Percentiles rank a stretch among this genome's conserved stretches.
Conservation (phyloP, 805 yeast species). For the Starmerella vitae region DNA sequence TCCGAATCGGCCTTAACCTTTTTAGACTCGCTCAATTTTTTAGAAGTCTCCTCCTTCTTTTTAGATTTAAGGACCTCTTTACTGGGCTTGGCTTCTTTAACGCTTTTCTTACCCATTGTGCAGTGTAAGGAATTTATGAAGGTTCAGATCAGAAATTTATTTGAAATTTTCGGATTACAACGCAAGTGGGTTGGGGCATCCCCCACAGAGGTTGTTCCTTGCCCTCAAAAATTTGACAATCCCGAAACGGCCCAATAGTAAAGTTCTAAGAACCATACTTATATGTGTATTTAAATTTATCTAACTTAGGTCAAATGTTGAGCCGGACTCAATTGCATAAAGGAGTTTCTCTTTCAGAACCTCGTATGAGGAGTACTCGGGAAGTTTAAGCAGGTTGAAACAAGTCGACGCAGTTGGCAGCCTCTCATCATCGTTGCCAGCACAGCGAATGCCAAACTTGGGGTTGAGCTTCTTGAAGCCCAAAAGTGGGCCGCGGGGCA, state of each 20-base stretch:
- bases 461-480: conserved; percentile 73
- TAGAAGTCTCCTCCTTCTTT: conserved; percentile 4
- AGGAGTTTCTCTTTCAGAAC: conserved; percentile 49
- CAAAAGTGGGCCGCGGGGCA: conserved; percentile 76
- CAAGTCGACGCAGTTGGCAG: conserved; percentile 92
- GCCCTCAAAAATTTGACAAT: too few relatives aligned
- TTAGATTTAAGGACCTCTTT: conserved; percentile 7
- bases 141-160: not conserved
- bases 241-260: too few relatives aligned
- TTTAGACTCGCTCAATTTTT: conserved; percentile 8
- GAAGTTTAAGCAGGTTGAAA: conserved; percentile 72
- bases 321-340: conserved; percentile 66
- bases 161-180: not conserved
- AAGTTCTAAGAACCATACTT: too few relatives aligned
- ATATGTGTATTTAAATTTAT: not conserved
- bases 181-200: not conserved
- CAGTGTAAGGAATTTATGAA: not conserved
- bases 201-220: too few relatives aligned
- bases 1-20: conserved; percentile 7
- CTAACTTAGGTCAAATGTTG: conserved; percentile 62
- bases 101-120: conserved; percentile 13
- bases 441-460: conserved; percentile 61
- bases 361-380: conserved; percentile 57
- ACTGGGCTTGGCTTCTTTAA: conserved; percentile 10
- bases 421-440: conserved; percentile 34